These are phyloP conservation scores for Fusarium pseudoanthophilum DNA, from an alignment of 2,329 filamentous ascomycete genomes.

Conservation along the genomic window DNA sequence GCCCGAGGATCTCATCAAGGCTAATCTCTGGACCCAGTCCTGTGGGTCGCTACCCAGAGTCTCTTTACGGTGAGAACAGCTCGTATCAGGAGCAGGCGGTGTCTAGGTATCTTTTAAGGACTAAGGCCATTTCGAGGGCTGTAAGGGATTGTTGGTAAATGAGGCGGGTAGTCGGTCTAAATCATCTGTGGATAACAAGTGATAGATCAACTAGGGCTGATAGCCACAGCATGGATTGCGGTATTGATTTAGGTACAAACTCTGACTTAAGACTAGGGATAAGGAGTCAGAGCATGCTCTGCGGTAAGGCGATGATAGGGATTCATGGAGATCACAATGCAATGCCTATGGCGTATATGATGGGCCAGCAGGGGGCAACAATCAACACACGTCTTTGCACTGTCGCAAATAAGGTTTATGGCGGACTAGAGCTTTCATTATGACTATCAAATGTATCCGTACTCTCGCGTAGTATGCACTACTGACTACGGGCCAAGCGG, in stretches of 20 bases:
- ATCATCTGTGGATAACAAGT: neutral
- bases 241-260: neutral
- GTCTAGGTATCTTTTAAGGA: neutral
- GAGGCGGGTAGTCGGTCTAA: constrained; percentile 3
- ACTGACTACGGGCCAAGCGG: constrained; percentile 11
- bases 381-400: neutral
- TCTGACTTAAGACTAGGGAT: neutral
- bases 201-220: constrained; percentile 24
- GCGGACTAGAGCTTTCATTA: neutral
- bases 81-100: neutral
- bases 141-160: constrained; percentile 19
- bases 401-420: neutral
- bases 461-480: constrained; percentile 19
- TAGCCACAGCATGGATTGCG: constrained; percentile 19
- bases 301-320: constrained; percentile 8
- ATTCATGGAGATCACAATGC: constrained; percentile 7
- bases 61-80: constrained; percentile 16
- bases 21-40: constrained; percentile 17
- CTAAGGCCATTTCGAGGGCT: neutral
- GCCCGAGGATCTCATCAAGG: constrained; percentile 33
- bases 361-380: neutral
- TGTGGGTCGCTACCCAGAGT: constrained; percentile 18
- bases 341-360: neutral
- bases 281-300: neutral
- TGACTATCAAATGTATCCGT: neutral